Conservation (phyloP, 2,329 filamentous ascomycete species). For the Saccharata proteae region DNA sequence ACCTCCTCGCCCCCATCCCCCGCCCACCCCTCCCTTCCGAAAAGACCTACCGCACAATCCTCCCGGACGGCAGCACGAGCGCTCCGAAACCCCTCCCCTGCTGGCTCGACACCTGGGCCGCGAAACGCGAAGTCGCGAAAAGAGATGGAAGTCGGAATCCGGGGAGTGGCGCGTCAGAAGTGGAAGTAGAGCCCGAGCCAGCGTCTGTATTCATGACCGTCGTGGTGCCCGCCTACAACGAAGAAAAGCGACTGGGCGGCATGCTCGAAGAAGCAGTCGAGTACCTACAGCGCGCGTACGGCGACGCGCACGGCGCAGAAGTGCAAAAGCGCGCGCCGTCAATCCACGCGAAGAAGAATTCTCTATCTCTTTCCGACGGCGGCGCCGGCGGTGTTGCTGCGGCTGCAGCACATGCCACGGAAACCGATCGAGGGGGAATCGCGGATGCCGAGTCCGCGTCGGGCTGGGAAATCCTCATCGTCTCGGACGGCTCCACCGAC, state of each 20-base stretch:
- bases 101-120: slow-evolving; percentile 70
- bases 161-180: too few species aligned
- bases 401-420: too few species aligned
- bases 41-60: slow-evolving; percentile 71
- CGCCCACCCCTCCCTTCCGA: slow-evolving; percentile 63
- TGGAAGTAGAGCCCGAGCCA: slow-evolving; percentile 53
- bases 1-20: slow-evolving; percentile 68
- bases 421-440: slow-evolving; percentile 5
- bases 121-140: slow-evolving; percentile 40
- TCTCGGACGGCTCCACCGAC: slow-evolving; percentile 84
- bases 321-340: slow-evolving; percentile 9
- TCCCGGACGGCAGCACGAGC: slow-evolving; percentile 48
- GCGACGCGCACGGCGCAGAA: slow-evolving; percentile 28
- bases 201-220: slow-evolving; percentile 79
- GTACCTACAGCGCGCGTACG: slow-evolving; percentile 70
- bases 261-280: slow-evolving; percentile 86
- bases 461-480: slow-evolving; percentile 87
- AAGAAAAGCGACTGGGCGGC: slow-evolving; percentile 67
- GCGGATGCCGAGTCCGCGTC: slow-evolving; percentile 14
- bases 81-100: slow-evolving; percentile 55
- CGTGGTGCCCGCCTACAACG: slow-evolving; percentile 92
- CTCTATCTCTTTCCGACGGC: slow-evolving; percentile 16
- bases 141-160: slow-evolving; percentile 15
- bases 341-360: slow-evolving; percentile 13
- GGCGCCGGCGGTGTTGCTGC: slow-evolving; percentile 23